Evolutionary conservation across 2,329 filamentous ascomycete genomes (phyloP).

Genomic region (Tolypocladium capitatum): DNA sequence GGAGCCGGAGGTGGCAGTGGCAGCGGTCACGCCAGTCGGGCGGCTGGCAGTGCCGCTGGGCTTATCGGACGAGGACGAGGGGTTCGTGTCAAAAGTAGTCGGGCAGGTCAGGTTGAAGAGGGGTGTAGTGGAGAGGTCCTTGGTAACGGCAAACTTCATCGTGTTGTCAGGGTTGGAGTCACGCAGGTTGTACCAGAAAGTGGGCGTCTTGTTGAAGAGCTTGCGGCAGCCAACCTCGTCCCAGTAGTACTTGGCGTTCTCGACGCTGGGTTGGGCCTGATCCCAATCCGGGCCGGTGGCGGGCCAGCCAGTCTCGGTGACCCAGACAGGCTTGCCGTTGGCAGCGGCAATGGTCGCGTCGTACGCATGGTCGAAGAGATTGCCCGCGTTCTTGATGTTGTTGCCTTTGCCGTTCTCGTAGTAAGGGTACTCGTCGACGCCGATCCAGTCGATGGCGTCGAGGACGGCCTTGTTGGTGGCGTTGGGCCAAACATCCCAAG

Average conservation of each 20-base stretch:
- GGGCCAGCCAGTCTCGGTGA: slow-evolving; percentile 57
- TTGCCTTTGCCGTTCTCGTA: slow-evolving; percentile 46
- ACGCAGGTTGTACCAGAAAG: slow-evolving; percentile 49
- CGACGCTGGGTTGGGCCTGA: slow-evolving; percentile 37
- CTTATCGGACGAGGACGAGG: slow-evolving; percentile 6
- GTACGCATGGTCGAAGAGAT: slow-evolving; percentile 40
- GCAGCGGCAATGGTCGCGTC: slow-evolving; percentile 30
- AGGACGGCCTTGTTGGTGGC: slow-evolving; percentile 45
- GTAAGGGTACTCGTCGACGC: slow-evolving; percentile 54
- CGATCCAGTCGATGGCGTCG: slow-evolving; percentile 49
- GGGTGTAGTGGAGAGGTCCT: slow-evolving; percentile 36
- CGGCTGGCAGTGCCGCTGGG: slow-evolving; percentile 1
- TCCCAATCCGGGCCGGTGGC: slow-evolving; percentile 38
- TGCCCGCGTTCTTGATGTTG: slow-evolving; percentile 38
- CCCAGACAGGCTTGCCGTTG: slow-evolving; percentile 41
- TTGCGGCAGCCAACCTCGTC: slow-evolving; percentile 44
- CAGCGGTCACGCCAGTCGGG: not conserved
- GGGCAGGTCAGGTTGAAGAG: slow-evolving; percentile 42
- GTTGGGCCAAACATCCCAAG: slow-evolving; percentile 52
- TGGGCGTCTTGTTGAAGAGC: slow-evolving; percentile 40
- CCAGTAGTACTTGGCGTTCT: slow-evolving; percentile 54
- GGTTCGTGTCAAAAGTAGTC: slow-evolving; percentile 22
- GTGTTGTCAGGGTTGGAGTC: slow-evolving; percentile 48
- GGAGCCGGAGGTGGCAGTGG: slow-evolving; percentile 2
- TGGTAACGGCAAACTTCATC: slow-evolving; percentile 43